Conservation (phyloP, 2,329 filamentous ascomycete species). For the Fusarium virguliforme region DNA sequence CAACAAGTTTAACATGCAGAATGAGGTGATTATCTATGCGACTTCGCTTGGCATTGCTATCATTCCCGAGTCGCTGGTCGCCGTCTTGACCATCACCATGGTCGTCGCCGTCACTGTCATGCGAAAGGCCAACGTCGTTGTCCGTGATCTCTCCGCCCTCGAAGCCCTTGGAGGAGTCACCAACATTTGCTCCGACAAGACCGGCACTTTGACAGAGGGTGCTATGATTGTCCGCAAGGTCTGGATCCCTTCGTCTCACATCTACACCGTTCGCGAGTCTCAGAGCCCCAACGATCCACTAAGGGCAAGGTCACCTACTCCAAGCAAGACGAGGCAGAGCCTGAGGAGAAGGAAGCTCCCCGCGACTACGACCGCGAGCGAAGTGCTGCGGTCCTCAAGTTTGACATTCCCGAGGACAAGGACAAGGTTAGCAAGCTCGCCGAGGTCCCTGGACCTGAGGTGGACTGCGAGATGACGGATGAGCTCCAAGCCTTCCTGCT, state of each 20-base stretch:
- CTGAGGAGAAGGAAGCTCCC: constrained; percentile 59
- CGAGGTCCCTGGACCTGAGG: constrained; percentile 52
- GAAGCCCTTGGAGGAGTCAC: constrained; percentile 81
- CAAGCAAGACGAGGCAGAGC: constrained; percentile 54
- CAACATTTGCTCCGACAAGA: constrained; percentile 83
- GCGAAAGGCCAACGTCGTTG: constrained; percentile 76
- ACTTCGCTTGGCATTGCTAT: constrained; percentile 74
- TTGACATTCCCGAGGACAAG: constrained; percentile 74
- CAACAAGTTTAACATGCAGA: constrained; percentile 67
- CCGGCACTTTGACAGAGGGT: constrained; percentile 78
- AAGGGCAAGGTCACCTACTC: constrained; percentile 69
- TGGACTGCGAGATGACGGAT: constrained; percentile 65
- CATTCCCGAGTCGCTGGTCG: constrained; percentile 76
- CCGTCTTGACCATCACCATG: constrained; percentile 80
- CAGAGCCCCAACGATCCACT: constrained; percentile 73
- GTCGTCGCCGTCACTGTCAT: constrained; percentile 76
- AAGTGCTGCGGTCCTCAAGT: constrained; percentile 73
- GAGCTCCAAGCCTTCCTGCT: constrained; percentile 68
- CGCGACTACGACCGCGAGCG: constrained; percentile 74
- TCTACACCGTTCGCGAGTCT: constrained; percentile 74
- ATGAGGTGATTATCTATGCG: constrained; percentile 72
- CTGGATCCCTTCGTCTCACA: constrained; percentile 72
- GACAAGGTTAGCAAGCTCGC: constrained; percentile 57
- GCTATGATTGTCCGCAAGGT: constrained; percentile 80
- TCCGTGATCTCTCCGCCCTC: constrained; percentile 76